These are phyloP conservation scores for Fraxinus paxiana DNA, from an alignment of 305 asterid genomes.

Conservation along the genomic window DNA sequence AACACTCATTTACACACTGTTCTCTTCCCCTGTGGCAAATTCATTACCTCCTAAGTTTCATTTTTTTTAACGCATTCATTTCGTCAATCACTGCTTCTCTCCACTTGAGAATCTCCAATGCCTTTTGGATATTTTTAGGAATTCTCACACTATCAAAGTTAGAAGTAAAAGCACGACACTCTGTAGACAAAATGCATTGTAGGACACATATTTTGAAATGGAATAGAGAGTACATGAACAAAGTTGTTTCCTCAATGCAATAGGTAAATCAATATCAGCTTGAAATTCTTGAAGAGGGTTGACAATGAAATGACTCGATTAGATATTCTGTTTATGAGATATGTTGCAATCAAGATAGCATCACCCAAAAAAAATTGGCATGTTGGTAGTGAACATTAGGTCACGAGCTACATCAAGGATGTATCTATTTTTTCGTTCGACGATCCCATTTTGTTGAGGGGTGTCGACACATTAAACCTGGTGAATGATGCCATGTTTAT, in stretches of 20 bases:
- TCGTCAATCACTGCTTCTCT: background rate
- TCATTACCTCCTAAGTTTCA: background rate
- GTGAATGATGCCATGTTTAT: background rate
- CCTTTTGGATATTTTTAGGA: background rate
- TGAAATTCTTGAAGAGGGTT: background rate
- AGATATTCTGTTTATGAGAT: background rate
- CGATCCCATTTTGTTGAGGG: background rate
- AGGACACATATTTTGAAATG: background rate
- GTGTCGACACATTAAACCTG: background rate
- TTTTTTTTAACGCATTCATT: background rate
- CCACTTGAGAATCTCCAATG: background rate
- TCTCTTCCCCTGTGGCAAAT: background rate
- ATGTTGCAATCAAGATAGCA: background rate
- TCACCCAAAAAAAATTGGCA: background rate
- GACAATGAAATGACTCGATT: background rate
- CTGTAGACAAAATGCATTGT: background rate
- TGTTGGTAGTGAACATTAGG: background rate
- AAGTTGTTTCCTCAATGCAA: background rate
- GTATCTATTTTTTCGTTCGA: no score
- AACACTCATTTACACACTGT: background rate
- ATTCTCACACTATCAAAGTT: background rate
- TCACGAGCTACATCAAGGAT: background rate
- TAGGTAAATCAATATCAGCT: background rate
- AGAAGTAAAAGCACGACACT: background rate
- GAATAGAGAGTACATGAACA: background rate